Evolutionary conservation across 2,329 filamentous ascomycete species (phyloP).

Genomic region (Talaromyces albobiverticillius): DNA sequence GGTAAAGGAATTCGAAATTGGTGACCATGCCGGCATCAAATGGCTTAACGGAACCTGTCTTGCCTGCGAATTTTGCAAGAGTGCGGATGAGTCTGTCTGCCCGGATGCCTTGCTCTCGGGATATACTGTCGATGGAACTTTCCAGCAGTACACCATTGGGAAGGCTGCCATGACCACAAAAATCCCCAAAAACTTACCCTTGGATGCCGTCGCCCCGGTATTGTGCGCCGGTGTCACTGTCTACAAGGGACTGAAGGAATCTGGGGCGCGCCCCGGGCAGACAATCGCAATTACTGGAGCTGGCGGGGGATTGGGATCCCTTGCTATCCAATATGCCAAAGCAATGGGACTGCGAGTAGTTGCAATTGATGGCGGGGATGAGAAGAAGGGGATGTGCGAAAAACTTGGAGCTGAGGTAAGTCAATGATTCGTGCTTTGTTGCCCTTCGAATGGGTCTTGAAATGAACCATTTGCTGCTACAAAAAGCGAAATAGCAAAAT

Average conservation of each 20-base stretch:
- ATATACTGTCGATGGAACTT: slow-evolving; percentile 88
- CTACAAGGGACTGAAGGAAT: slow-evolving; percentile 87
- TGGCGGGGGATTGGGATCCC: slow-evolving; percentile 74
- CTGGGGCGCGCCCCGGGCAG: slow-evolving; percentile 69
- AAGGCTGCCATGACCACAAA: slow-evolving; percentile 82
- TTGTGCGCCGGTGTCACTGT: slow-evolving; percentile 85
- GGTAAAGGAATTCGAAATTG: slow-evolving; percentile 73
- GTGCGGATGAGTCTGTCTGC: slow-evolving; percentile 80
- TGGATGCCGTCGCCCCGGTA: slow-evolving; percentile 76
- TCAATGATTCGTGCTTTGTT: slow-evolving; percentile 1
- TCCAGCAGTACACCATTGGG: slow-evolving; percentile 87
- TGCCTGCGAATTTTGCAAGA: slow-evolving; percentile 77
- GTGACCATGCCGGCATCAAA: slow-evolving; percentile 83
- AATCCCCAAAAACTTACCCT: slow-evolving; percentile 71
- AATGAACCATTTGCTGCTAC: too few relatives aligned
- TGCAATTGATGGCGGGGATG: slow-evolving; percentile 76
- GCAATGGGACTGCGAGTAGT: slow-evolving; percentile 82
- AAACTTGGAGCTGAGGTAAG: slow-evolving; percentile 63
- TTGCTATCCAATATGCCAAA: slow-evolving; percentile 84
- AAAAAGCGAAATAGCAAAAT: slow-evolving; percentile 1
- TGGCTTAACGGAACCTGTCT: slow-evolving; percentile 90
- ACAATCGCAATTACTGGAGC: slow-evolving; percentile 82
- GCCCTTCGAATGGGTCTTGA: neutral
- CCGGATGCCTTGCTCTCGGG: slow-evolving; percentile 71
- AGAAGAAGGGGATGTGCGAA: slow-evolving; percentile 68